Base-by-base conservation (phyloP, 1,284 basidiomycete species). In the Ceratobasidium sp. region DNA sequence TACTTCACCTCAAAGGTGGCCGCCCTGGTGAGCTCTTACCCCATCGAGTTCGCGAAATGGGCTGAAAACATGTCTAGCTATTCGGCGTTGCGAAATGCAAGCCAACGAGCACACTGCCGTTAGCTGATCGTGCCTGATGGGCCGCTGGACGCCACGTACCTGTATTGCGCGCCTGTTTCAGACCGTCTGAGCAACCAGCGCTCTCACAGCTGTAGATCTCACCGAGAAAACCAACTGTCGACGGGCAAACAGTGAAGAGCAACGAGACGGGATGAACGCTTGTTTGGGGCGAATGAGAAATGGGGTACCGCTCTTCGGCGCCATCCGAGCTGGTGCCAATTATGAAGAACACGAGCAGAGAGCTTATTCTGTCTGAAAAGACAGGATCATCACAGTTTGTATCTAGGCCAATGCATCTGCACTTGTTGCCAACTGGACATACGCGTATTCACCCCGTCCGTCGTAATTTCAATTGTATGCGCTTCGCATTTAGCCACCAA, bases 391-490 rank as follows among this genome's bases (percentile, higher is more conserved):
- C 12, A 42, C 16, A 42, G 12, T 11, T 42, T 18, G 12, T 18
- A 44, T 44, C 36, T 6, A 3, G 36, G 9, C 36, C 16, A 44
- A n/a, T n/a, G 14, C 42, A 44, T 44, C 14, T 40, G 11, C 36
- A 11, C 5, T 0, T 1, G 18, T 40, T 25, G 36, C n/a, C 23
- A 25, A 25, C 3, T 36, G 36, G 54, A 58, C 36, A 18, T 58
- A 58, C 21, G 14, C 18, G 9, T 16, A 3, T 40, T 58, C 33
- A n/a, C 33, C 18, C 54, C 54, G 54, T 12, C 30, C 9, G 18
- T 21, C 36, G n/a, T 21, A 58, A 38, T 58, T 58, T 58, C 30
- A 38, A 58, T 38, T 58, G 33, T 58, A 33, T 36, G 36, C 36
- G n/a, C 33, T 58, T 36, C 21, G 54, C 54, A 58, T 38, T 58